Evolutionary conservation across 179 eudicot species (phyloP).

Genomic region (Monotropa hypopitys): DNA sequence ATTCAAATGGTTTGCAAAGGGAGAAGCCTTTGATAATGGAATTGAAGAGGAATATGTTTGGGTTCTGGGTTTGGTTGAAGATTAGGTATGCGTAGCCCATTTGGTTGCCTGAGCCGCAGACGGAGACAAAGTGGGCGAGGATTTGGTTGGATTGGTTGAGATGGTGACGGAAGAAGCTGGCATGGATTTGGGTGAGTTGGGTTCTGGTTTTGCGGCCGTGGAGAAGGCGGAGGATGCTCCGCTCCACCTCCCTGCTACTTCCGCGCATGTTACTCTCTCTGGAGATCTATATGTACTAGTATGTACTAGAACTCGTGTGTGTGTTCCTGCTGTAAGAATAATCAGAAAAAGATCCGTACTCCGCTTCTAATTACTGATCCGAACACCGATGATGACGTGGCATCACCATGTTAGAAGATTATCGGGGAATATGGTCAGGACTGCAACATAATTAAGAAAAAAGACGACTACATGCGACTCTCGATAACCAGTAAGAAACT

Average conservation of each 20-base stretch:
- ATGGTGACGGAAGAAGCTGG: slow-evolving; percentile 48
- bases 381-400: no score
- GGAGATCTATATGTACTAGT: no score
- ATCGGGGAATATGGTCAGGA: no score
- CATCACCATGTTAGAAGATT: no score
- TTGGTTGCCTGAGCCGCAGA: slow-evolving; percentile 19
- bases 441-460: no score
- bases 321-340: no score
- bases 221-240: slow-evolving; percentile 49
- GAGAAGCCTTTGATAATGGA: slow-evolving; percentile 1
- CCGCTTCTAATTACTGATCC: no score
- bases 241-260: slow-evolving; percentile 16
- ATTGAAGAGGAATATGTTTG: slow-evolving; percentile 8
- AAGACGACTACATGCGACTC: no score
- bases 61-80: background rate
- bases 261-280: background rate
- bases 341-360: no score
- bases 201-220: slow-evolving; percentile 42
- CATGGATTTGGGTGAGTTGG: slow-evolving; percentile 53
- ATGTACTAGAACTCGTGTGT: no score
- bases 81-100: background rate
- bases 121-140: slow-evolving; percentile 55
- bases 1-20: background rate
- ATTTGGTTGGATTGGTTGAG: slow-evolving; percentile 56
- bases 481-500: no score